phyloP scores from a whole-genome alignment of 2,329 filamentous ascomycete genomes.

The Didymellaceae sp. region DNA sequence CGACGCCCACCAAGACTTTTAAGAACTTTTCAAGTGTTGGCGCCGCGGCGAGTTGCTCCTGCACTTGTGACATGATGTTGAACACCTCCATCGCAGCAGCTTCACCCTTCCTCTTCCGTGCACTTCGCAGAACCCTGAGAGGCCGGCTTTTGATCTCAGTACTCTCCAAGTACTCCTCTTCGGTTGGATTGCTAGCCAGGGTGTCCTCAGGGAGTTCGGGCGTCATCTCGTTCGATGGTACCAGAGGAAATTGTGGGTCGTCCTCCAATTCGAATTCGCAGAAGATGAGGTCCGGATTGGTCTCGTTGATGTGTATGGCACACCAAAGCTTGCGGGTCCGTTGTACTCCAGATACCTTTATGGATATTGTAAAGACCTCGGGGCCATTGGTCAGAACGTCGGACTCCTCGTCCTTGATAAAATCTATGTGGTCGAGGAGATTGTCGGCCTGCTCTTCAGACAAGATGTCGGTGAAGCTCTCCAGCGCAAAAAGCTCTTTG shows the following conservation, averaged over 20 bases:
- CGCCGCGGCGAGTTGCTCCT: constrained; percentile 81
- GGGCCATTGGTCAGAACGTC: constrained; percentile 79
- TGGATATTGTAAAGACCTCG: constrained; percentile 81
- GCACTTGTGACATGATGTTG: constrained; percentile 89
- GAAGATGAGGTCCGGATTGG: constrained; percentile 71
- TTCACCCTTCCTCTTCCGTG: constrained; percentile 76
- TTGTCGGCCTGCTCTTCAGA: constrained; percentile 85
- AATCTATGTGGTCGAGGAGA: constrained; percentile 84
- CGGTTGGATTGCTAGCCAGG: constrained; percentile 72
- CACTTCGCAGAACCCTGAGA: constrained; percentile 76
- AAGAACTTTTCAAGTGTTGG: constrained; percentile 74
- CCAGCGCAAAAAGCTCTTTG: constrained; percentile 73
- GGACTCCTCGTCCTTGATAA: constrained; percentile 81
- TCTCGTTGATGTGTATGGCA: constrained; percentile 77
- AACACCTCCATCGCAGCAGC: constrained; percentile 88
- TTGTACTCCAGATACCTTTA: constrained; percentile 62
- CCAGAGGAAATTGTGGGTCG: constrained; percentile 71
- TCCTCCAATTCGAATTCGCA: constrained; percentile 91
- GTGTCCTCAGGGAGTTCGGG: constrained; percentile 75
- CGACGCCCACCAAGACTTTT: constrained; percentile 81
- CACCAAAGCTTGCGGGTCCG: constrained; percentile 79
- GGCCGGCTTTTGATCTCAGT: constrained; percentile 78
- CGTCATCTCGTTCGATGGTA: constrained; percentile 63
- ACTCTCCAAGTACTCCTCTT: constrained; percentile 76
- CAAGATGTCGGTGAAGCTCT: constrained; percentile 82